Conservation (phyloP, 2,329 filamentous ascomycete species). For the Venturia pyrina region DNA sequence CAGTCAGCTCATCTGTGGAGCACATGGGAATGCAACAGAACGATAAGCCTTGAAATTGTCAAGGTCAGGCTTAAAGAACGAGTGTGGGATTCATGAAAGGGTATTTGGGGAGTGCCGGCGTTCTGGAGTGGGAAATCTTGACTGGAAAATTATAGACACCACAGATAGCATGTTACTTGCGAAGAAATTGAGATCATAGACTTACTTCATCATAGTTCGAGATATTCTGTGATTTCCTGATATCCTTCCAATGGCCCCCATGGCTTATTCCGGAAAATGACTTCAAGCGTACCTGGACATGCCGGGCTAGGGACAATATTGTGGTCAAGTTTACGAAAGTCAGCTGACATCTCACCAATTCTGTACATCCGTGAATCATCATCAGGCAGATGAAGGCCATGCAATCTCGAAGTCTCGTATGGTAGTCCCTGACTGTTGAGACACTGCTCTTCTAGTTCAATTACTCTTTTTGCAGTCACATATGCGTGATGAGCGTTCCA, state of each 20-base stretch:
- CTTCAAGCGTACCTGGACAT: background rate
- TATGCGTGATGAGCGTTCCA: conserved; percentile 4
- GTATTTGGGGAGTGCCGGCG: background rate
- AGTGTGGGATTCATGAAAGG: background rate
- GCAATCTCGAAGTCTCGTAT: background rate
- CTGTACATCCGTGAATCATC: background rate
- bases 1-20: background rate
- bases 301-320: background rate
- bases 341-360: background rate
- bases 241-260: background rate
- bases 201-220: background rate
- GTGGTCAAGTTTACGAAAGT: background rate
- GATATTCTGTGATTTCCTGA: background rate
- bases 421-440: background rate
- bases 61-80: background rate
- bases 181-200: background rate
- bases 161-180: background rate
- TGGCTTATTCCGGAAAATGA: background rate
- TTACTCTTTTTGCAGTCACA: background rate
- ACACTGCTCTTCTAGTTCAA: conserved; percentile 7
- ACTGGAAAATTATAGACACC: background rate
- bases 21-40: background rate
- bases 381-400: background rate
- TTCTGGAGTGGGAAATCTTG: background rate
- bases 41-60: background rate